Evolutionary conservation across 805 yeast genomes (phyloP).

Genomic region (Nakazawaea wyomingensis): DNA sequence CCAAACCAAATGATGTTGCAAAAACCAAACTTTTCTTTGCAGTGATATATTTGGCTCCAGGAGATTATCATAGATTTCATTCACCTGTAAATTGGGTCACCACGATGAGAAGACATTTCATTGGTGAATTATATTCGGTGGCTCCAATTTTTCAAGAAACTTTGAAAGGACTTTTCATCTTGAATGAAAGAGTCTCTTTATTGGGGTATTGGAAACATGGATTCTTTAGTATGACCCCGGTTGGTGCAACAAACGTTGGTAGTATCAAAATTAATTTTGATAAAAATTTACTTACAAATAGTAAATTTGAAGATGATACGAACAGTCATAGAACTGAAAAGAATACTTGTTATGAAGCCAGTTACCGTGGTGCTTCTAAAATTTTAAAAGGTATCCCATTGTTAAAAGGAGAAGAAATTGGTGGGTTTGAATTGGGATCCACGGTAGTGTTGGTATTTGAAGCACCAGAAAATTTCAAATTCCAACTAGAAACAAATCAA

Average conservation of each 20-base stretch:
- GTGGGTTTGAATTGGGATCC: slow-evolving; percentile 93
- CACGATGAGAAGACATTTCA: slow-evolving; percentile 87
- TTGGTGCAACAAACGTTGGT: slow-evolving; percentile 98
- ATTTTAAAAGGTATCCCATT: slow-evolving; percentile 83
- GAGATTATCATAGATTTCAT: slow-evolving; percentile 96
- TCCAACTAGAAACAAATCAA: slow-evolving; percentile 66
- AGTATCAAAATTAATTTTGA: slow-evolving; percentile 90
- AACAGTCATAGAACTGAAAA: slow-evolving; percentile 40
- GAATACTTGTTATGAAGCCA: slow-evolving; percentile 90
- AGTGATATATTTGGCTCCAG: slow-evolving; percentile 95
- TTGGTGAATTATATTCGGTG: slow-evolving; percentile 92
- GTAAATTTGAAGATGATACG: slow-evolving; percentile 44
- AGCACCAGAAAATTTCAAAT: slow-evolving; percentile 80
- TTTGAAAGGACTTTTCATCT: slow-evolving; percentile 77
- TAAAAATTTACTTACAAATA: slow-evolving; percentile 82
- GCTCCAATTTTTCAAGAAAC: slow-evolving; percentile 94
- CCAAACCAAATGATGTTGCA: no score
- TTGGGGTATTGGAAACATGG: slow-evolving; percentile 97
- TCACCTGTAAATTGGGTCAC: slow-evolving; percentile 97
- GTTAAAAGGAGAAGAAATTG: slow-evolving; percentile 89
- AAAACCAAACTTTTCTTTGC: slow-evolving; percentile 68
- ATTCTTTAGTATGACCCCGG: slow-evolving; percentile 97
- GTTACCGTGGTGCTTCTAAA: slow-evolving; percentile 73
- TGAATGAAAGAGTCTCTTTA: slow-evolving; percentile 92
- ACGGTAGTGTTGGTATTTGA: slow-evolving; percentile 97